Evolutionary conservation across 495 filamentous ascomycete genomes (phyloP).

Genomic region (Hyaloscypha hepaticicola): DNA sequence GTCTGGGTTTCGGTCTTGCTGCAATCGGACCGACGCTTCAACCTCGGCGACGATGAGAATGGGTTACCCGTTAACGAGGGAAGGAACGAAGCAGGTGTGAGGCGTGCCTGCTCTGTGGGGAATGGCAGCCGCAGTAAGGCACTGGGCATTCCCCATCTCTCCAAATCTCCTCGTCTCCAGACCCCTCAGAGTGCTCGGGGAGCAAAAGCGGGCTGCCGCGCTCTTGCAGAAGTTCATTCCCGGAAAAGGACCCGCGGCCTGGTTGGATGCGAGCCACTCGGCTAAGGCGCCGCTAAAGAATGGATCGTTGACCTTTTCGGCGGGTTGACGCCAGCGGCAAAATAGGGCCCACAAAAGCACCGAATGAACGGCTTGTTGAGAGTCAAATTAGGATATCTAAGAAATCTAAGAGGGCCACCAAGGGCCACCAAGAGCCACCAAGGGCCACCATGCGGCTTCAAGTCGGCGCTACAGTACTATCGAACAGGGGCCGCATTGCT

Average conservation of each 20-base stretch:
- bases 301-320: too few relatives aligned
- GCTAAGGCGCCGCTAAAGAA: neutral
- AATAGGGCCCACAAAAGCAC: neutral
- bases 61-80: too few relatives aligned
- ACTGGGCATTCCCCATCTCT: too few relatives aligned
- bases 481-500: neutral
- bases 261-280: neutral
- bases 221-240: neutral
- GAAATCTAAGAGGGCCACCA: too few relatives aligned
- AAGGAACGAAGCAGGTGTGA: too few relatives aligned
- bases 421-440: too few relatives aligned
- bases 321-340: neutral
- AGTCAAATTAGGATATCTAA: too few relatives aligned
- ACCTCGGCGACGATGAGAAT: neutral
- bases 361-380: neutral
- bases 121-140: neutral
- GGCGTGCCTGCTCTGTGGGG: neutral
- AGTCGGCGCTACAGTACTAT: neutral
- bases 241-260: neutral
- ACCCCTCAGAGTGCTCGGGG: neutral
- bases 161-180: neutral
- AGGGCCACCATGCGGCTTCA: neutral
- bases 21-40: neutral
- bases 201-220: too few relatives aligned
- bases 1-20: neutral